Percentiles rank a stretch among this genome's conserved stretches.
phyloP scores from a whole-genome alignment of 75 land plant species.

The Sequoiadendron giganteum region DNA sequence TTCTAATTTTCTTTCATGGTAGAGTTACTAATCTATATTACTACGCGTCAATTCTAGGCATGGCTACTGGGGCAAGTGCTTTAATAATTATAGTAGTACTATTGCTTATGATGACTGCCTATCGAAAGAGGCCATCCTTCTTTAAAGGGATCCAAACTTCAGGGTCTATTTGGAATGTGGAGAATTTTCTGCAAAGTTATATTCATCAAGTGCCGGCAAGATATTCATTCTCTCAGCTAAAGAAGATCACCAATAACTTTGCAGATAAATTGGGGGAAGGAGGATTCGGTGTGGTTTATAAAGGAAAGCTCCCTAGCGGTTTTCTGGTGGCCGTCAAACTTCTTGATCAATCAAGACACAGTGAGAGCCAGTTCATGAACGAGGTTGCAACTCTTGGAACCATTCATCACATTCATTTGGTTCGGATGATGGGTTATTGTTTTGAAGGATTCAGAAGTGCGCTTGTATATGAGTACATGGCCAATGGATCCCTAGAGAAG shows the following conservation, averaged over 20 bases:
- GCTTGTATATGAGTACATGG: background rate
- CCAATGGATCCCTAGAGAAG: no score
- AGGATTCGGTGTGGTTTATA: slow-evolving; percentile 32
- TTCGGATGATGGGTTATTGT: slow-evolving; percentile 30
- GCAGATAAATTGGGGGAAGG: slow-evolving; percentile 21
- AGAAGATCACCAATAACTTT: slow-evolving; percentile 22
- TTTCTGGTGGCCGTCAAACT: slow-evolving; percentile 24
- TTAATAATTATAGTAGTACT: background rate
- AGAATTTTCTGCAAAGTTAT: background rate
- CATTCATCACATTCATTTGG: slow-evolving; percentile 38
- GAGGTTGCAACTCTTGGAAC: slow-evolving; percentile 29
- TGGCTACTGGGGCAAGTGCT: background rate
- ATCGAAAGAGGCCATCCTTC: background rate
- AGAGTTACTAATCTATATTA: background rate
- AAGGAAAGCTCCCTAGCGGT: slow-evolving; percentile 19
- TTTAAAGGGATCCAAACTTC: background rate
- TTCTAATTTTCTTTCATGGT: no score
- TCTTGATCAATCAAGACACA: slow-evolving; percentile 15
- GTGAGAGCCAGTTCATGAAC: slow-evolving; percentile 23
- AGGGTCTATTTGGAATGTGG: background rate
- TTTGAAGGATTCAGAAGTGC: slow-evolving; percentile 13
- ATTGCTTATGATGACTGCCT: background rate
- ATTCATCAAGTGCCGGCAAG: background rate
- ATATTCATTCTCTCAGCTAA: slow-evolving; percentile 19
- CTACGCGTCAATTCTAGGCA: background rate